Percentiles rank a stretch among this genome's conserved stretches.
Evolutionary conservation across 2,329 filamentous ascomycete genomes (phyloP).

Genomic region (Epichloe brachyelytri): DNA sequence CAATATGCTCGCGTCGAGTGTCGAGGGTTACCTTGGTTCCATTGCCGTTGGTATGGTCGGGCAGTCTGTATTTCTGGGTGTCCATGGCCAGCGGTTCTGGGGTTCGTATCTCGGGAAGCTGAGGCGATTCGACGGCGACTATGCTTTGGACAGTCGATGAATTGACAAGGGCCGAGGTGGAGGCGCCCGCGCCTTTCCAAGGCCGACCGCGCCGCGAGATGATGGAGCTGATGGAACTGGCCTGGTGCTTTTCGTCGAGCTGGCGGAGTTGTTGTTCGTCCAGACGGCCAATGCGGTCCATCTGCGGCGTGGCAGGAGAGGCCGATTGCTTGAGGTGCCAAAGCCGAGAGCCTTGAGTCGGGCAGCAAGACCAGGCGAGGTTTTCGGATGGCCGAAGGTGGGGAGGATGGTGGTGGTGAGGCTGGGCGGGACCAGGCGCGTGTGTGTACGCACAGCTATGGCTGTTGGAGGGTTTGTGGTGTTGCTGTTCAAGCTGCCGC

Average conservation of each 20-base stretch:
- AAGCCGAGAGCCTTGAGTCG: conserved; percentile 54
- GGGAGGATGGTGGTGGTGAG: conserved; percentile 14
- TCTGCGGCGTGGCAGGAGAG: conserved; percentile 13
- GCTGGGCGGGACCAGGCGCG: conserved; percentile 10
- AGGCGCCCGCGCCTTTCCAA: conserved; percentile 52
- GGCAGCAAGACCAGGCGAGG: conserved; percentile 51
- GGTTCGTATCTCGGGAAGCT: conserved; percentile 38
- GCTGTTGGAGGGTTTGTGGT: conserved; percentile 2
- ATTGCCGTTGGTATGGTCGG: conserved; percentile 57
- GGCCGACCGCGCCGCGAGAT: conserved; percentile 56
- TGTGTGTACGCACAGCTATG: conserved; percentile 10
- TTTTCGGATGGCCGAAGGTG: conserved; percentile 32
- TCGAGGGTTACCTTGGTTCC: conserved; percentile 49
- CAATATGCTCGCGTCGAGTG: conserved; percentile 44
- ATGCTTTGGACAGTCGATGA: conserved; percentile 9
- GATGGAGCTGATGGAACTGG: conserved; percentile 34
- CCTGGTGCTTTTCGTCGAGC: conserved; percentile 50
- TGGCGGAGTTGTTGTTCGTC: conserved; percentile 56
- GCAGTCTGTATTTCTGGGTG: conserved; percentile 60
- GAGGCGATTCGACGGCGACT: conserved; percentile 20
- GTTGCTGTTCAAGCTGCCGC: conserved; percentile 1
- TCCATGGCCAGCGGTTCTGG: conserved; percentile 48
- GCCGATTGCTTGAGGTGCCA: conserved; percentile 29
- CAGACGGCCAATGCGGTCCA: conserved; percentile 50
- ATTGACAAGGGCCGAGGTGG: conserved; percentile 17